A percentile compares a stretch with the other conserved stretches of the same genome.
These are phyloP conservation scores for Goniomonas avonlea DNA, from an alignment of 78 protist species.

Conservation along the genomic window DNA sequence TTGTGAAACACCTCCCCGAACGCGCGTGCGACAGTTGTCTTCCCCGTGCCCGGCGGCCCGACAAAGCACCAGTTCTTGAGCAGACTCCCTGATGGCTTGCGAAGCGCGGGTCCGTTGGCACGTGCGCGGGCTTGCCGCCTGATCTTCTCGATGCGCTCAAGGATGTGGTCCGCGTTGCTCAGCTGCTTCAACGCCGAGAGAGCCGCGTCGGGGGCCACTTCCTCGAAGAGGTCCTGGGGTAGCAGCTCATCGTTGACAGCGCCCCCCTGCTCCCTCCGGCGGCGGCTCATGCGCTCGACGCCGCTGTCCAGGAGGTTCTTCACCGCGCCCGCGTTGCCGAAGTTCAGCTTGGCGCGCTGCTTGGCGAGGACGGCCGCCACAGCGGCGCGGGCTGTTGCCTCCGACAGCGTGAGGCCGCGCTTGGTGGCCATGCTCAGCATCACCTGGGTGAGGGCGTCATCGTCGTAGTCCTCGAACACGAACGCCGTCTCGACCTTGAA, in stretches of 20 bases:
- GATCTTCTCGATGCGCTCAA: too few relatives aligned
- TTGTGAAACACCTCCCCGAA: not conserved
- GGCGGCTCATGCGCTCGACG: not conserved
- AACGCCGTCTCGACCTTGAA: constrained; percentile 23
- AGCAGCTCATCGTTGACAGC: too few relatives aligned
- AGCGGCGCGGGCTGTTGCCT: not conserved
- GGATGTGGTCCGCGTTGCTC: too few relatives aligned
- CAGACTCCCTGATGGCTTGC: not conserved
- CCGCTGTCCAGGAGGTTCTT: not conserved
- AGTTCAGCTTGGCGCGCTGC: constrained; percentile 12
- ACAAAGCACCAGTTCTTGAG: not conserved
- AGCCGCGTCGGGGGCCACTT: too few relatives aligned
- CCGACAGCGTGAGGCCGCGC: not conserved
- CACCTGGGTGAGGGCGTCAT: not conserved
- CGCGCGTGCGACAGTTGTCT: constrained; percentile 37
- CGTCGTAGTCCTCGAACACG: constrained; percentile 2
- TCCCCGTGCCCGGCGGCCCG: constrained; percentile 36
- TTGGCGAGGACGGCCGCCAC: not conserved
- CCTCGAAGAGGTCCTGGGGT: too few relatives aligned
- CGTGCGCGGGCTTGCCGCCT: too few relatives aligned
- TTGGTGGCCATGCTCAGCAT: not conserved
- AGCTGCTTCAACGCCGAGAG: too few relatives aligned
- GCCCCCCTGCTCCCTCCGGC: too few relatives aligned
- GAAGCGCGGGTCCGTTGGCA: too few relatives aligned
- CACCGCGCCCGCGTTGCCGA: constrained; percentile 53